Conservation (phyloP, 352 stramenopile genomes). For the Phytopythium sindhum region DNA sequence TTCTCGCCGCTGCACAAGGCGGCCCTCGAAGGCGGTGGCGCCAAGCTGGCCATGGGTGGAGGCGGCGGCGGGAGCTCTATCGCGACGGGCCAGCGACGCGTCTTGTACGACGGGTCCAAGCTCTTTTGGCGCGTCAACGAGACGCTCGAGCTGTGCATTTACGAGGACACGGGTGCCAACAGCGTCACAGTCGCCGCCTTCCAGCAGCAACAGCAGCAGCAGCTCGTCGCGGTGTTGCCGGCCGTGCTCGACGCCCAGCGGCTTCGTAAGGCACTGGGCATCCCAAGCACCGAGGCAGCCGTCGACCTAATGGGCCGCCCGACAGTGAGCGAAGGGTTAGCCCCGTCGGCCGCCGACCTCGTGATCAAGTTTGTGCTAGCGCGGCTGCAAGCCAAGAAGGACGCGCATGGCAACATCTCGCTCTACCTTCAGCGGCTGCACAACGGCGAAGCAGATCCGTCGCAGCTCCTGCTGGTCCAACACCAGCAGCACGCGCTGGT, state of each 20-base stretch:
- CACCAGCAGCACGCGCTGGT: neutral
- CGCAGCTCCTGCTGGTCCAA: constrained; percentile 40
- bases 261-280: constrained; percentile 24
- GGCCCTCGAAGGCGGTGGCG: constrained; percentile 48
- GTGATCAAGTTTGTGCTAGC: constrained; percentile 72
- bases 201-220: constrained; percentile 30
- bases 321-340: neutral
- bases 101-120: constrained; percentile 84
- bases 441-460: constrained; percentile 58
- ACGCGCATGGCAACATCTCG: constrained; percentile 32
- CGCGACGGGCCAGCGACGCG: constrained; percentile 34
- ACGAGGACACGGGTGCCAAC: constrained; percentile 68
- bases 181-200: constrained; percentile 66
- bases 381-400: constrained; percentile 59
- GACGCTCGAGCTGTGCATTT: constrained; percentile 82
- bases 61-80: constrained; percentile 9
- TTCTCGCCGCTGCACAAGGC: constrained; percentile 86
- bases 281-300: neutral
- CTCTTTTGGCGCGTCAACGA: constrained; percentile 88
- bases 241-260: constrained; percentile 58
- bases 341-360: constrained; percentile 24
- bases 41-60: constrained; percentile 9
- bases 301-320: neutral
- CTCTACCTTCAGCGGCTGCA: constrained; percentile 72
- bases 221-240: constrained; percentile 30